phyloP scores from a whole-genome alignment of 2,329 filamentous ascomycete species.

The Zasmidium cellare region DNA sequence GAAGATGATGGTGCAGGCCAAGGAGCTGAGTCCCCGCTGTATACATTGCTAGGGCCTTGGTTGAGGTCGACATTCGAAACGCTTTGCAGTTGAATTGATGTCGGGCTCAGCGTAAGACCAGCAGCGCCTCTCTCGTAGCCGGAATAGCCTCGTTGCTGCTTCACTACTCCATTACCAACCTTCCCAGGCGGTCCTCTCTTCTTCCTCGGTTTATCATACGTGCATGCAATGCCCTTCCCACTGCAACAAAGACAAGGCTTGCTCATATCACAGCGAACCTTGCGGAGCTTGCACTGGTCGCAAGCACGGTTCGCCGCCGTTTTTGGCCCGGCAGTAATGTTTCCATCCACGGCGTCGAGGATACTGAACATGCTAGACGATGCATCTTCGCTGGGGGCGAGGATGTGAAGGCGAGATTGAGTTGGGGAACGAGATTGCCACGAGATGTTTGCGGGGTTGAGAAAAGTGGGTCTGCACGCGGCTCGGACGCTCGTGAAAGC shows the following conservation, averaged over 20 bases:
- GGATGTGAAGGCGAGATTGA: background rate
- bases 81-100: no score
- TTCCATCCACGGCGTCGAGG: constrained; percentile 22
- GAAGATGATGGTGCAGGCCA: background rate
- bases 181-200: constrained; percentile 41
- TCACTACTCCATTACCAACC: constrained; percentile 32
- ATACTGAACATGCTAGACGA: constrained; percentile 25
- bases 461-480: background rate
- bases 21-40: no score
- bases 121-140: background rate
- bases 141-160: background rate
- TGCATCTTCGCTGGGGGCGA: no score
- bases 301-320: constrained; percentile 36
- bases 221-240: constrained; percentile 42
- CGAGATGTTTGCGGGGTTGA: background rate
- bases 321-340: constrained; percentile 15
- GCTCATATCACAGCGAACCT: constrained; percentile 42
- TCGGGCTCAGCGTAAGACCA: no score
- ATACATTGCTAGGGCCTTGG: no score
- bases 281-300: constrained; percentile 44
- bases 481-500: background rate
- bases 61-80: no score
- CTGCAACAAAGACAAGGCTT: constrained; percentile 41
- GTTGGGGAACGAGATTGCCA: background rate
- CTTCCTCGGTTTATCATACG: constrained; percentile 44